Evolutionary conservation across 1,284 basidiomycete species (phyloP), one percentile per base, ranked within the genome.

Genomic region (Trichosporon ovoides): DNA sequence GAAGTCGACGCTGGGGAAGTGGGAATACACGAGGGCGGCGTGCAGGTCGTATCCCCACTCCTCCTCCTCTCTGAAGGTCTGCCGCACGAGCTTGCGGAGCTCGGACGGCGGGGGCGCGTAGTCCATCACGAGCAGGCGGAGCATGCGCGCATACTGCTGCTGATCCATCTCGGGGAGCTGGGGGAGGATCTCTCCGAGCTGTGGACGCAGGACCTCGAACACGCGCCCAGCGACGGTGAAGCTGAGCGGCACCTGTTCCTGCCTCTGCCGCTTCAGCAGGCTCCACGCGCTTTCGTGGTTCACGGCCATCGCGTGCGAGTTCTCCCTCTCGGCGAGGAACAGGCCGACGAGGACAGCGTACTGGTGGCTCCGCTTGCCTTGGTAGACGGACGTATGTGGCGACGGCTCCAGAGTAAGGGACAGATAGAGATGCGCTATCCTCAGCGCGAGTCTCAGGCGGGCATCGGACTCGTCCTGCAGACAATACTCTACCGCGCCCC

Each of bases 51-150:
- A 33, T 1, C 16, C n/a, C 46, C 57, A 58, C 24, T 34, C 11
- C 38, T 52, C 53, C 53, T 55, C 49, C 11, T 31, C 10, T 16
- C 51, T 20, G 50, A 36, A 24, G 37, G 50, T 22, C 38, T 34
- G 7, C 37, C 43, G 12, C 37, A 52, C 16, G 38, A 36, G 7
- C 28, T 19, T 18, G 36, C 56, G 10, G 72, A 77, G 64, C 67
- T 78, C 52, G 77, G 71, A 62, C 69, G 43, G 43, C 22, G 10
- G 28, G 5, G 43, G 43, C 24, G 43, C 43, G n/a, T 48, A 48
- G 28, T 48, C 43, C 43, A 28, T 12, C 22, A 48, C n/a, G 14
- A 48, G 24, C 14, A 48, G 6, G 13, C 43, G 43, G 14, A 48
- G 24, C 43, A 48, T 48, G 4, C 7, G 12, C 16, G 43, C 43